Evolutionary conservation across 1,284 basidiomycete genomes (phyloP), one percentile per base, ranked within the genome.

Genomic region (Stereum hirsutum): DNA sequence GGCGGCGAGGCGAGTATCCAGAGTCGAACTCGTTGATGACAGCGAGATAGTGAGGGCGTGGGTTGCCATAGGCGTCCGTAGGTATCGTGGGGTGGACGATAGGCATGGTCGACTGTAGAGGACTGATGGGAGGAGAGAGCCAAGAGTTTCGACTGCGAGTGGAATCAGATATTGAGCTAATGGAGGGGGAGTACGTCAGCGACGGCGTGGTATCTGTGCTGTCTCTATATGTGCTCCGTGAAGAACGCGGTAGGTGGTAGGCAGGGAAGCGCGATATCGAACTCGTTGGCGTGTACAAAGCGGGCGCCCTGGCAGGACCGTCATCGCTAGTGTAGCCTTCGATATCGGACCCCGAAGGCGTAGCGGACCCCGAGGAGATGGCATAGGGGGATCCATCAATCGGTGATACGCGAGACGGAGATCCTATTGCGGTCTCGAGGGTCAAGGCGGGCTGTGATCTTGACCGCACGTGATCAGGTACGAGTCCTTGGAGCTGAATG

Each of bases 121-220:
- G 35, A 10, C 42, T 25, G 15, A 49, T 25, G 14, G 44, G 46
- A 15, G 30, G 38, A 27, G 57, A 54, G 32, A 58, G 54, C 2
- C 57, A 60, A 12, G 59, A 53, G 20, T 50, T 43, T 12, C 58
- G 56, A 23, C 65, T 68, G 41, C 59, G 56, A 12, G 56, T 60
- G 3, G 56, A 57, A 35, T 63, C 64, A 6, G 57, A 59, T 28
- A 58, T 42, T 2, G 69, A 70, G 46, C 65, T 69, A 45, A 50
- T 54, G 2, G 70, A 71, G 1, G 61, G 56, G 5, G 68, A 66
- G 12, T 64, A 69, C 20, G 61, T 57, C 26, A 72, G 56, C 11
- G 69, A 71, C 10, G 70, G 71, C 6, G 63, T 67, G 46, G 66
- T n/a, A n/a, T n/a, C n/a, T n/a, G n/a, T n/a, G 31, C 43, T 20